Base-by-base conservation (phyloP, 257 asterid species). In the Cinchona pubescens region DNA sequence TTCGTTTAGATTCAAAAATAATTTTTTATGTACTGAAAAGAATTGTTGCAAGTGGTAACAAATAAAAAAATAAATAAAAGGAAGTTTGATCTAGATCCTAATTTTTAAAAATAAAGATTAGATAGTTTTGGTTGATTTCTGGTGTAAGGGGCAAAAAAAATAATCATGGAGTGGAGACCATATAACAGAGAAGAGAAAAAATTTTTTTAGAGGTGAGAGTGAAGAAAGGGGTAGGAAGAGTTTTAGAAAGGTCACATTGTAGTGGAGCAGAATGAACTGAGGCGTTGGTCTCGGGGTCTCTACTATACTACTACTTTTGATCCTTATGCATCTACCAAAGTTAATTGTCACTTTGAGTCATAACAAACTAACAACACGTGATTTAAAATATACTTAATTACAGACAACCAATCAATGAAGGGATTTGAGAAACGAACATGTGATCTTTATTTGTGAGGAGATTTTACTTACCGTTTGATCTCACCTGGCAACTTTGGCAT, bases 251-350 rank as follows among this genome's bases (percentile, higher is more conserved):
- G 82, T 76, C 80, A 79, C 82, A 79, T 71, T 75, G 80, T 70
- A 81, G 82, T 74, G 93, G 90, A 81, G 85, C 75, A 82, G 90
- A 91, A 80, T 81, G 76, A 82, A 81, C 83, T 83, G 71, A 82
- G 88, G 85, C 87, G 43, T 64, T 48, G 81, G 87, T 80, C 83
- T 77, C 81, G 83, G 85, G 13, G 21, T 18, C 48, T 30, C 35
- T 40, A n/a, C n/a, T n/a, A n/a, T n/a, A n/a, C 15, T 4, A 30
- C 7, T 61, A 0, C 67, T 37, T 6, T 4, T 3, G 9, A 48
- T 30, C 45, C 38, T 2, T 14, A n/a, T n/a, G n/a, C n/a, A n/a
- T n/a, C n/a, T n/a, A n/a, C n/a, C n/a, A n/a, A n/a, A n/a, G n/a
- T n/a, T n/a, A n/a, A n/a, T n/a, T n/a, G n/a, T n/a, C n/a, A n/a